Evolutionary conservation across 1,284 basidiomycete species (phyloP).

Genomic region (Naganishia albida): DNA sequence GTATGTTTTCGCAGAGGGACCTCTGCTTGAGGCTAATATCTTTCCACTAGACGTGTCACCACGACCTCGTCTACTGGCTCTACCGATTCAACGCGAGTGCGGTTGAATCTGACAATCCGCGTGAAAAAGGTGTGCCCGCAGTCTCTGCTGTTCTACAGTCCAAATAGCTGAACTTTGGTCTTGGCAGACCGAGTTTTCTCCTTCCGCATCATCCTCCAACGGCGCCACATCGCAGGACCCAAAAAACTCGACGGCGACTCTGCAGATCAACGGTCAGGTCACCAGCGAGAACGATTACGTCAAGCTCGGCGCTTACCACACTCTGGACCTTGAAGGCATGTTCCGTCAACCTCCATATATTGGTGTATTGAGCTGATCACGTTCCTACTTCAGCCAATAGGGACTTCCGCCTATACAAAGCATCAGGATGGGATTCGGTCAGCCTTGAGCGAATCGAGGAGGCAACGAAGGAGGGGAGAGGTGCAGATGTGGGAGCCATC

Average conservation of each 20-base stretch:
- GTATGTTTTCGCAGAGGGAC: conserved; percentile 51
- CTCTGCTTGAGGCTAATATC: conserved; percentile 5
- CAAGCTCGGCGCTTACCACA: conserved; percentile 92
- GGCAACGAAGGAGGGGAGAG: conserved; percentile 83
- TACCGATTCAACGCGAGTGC: conserved; percentile 84
- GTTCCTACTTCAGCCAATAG: conserved; percentile 62
- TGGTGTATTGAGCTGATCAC: not conserved
- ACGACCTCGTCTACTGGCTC: conserved; percentile 87
- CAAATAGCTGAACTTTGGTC: not conserved
- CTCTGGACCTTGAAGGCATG: conserved; percentile 78
- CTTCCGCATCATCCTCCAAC: conserved; percentile 61
- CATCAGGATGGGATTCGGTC: conserved; percentile 81
- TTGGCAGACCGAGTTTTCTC: conserved; percentile 63
- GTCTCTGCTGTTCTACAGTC: conserved; percentile 42
- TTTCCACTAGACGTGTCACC: conserved; percentile 60
- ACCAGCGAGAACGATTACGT: conserved; percentile 89
- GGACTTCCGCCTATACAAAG: conserved; percentile 90
- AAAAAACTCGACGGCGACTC: conserved; percentile 59
- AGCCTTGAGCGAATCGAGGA: conserved; percentile 81
- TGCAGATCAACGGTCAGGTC: conserved; percentile 87
- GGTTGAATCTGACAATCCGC: conserved; percentile 78
- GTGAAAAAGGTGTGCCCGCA: conserved; percentile 61
- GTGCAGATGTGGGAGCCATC: conserved; percentile 94
- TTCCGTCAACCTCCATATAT: not conserved
- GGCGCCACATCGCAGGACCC: conserved; percentile 55